Evolutionary conservation across 495 filamentous ascomycete species (phyloP).

Genomic region (Neurospora sp.): DNA sequence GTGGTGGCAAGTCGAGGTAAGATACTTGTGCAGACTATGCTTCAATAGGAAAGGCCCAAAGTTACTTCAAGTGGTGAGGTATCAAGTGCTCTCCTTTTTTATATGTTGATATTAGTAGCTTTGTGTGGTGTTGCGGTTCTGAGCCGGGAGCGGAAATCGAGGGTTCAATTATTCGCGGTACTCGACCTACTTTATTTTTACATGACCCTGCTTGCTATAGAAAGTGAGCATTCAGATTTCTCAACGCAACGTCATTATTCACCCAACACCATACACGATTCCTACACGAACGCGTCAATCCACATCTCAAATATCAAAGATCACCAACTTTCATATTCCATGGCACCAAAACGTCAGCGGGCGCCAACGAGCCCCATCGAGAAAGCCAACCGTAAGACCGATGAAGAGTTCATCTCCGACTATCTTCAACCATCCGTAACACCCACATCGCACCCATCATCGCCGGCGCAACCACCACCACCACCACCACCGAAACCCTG

Average conservation of each 20-base stretch:
- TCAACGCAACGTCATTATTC: not conserved
- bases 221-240: not conserved
- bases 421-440: slow-evolving; percentile 24
- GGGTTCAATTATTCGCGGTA: not conserved
- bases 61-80: not conserved
- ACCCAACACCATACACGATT: not conserved
- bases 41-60: not conserved
- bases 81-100: not conserved
- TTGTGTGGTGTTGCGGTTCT: not conserved
- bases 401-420: slow-evolving; percentile 33
- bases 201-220: not conserved
- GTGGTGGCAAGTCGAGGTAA: not conserved
- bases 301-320: not conserved
- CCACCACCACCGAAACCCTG: slow-evolving; percentile 20
- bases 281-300: not conserved
- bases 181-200: not conserved
- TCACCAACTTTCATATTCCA: not conserved
- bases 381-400: slow-evolving; percentile 30
- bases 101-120: not conserved
- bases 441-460: not conserved
- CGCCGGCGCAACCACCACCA: not conserved
- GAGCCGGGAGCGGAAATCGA: not conserved
- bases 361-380: slow-evolving; percentile 31
- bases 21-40: not conserved
- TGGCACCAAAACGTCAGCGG: slow-evolving; percentile 22